A percentile compares a stretch with the other conserved stretches of the same genome.
phyloP scores from a whole-genome alignment of 2,329 filamentous ascomycete species.

The Colletotrichum spaethianum region DNA sequence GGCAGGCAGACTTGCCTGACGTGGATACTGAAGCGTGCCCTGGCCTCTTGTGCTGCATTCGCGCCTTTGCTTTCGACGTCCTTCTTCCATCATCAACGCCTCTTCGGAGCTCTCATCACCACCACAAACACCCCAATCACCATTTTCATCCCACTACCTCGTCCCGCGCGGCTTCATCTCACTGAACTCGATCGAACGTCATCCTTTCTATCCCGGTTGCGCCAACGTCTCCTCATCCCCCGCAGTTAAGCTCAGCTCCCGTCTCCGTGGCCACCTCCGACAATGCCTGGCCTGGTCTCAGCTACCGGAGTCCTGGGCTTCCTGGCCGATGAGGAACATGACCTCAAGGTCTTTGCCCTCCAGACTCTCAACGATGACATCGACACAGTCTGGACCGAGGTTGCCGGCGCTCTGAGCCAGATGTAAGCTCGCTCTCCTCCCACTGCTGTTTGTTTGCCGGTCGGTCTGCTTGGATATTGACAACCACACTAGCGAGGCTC shows the following conservation, averaged over 20 bases:
- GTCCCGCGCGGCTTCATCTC: neutral
- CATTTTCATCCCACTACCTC: conserved; percentile 8
- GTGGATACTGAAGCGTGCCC: conserved; percentile 47
- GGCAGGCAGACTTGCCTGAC: conserved; percentile 61
- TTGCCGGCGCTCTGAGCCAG: conserved; percentile 90
- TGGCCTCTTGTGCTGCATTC: conserved; percentile 27
- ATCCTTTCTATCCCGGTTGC: conserved; percentile 4
- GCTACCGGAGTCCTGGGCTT: conserved; percentile 96
- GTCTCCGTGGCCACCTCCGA: conserved; percentile 43
- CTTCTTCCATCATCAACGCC: conserved; percentile 40
- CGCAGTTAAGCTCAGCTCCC: conserved; percentile 32
- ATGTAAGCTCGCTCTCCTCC: conserved; percentile 73
- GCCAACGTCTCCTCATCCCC: neutral
- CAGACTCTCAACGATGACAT: conserved; percentile 97
- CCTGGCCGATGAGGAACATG: conserved; percentile 92
- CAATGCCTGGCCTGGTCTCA: conserved; percentile 94
- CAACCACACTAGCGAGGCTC: conserved; percentile 78
- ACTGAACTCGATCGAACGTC: neutral
- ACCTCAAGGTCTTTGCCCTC: conserved; percentile 94
- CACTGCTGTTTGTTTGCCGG: neutral
- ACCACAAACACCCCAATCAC: conserved; percentile 9
- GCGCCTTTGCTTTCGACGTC: conserved; percentile 35
- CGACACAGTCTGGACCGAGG: conserved; percentile 97
- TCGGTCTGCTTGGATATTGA: conserved; percentile 35
- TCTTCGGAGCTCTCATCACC: conserved; percentile 31